phyloP scores from a whole-genome alignment of 1,284 basidiomycete species.

The Cystobasidiaceae sp. region DNA sequence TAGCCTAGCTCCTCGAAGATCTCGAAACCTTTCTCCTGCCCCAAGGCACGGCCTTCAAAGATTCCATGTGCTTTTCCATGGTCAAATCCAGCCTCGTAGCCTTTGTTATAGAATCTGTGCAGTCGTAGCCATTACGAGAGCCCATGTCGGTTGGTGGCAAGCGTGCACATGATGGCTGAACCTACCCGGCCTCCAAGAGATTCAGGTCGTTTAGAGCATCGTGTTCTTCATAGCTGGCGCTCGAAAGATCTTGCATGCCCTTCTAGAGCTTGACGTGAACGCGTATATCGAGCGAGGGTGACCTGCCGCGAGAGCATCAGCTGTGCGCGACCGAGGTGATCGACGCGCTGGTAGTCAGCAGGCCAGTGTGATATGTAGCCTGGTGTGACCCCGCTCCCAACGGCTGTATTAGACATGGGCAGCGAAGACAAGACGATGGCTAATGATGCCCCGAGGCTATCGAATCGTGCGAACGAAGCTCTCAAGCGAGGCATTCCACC shows the following conservation, averaged over 20 bases:
- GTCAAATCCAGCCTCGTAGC: slow-evolving; percentile 68
- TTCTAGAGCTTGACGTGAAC: too few relatives aligned
- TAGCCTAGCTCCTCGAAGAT: slow-evolving; percentile 96
- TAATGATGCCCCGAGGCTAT: too few relatives aligned
- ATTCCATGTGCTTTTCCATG: slow-evolving; percentile 85
- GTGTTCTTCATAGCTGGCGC: neutral
- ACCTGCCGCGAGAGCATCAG: too few relatives aligned
- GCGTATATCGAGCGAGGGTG: too few relatives aligned
- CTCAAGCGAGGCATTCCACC: neutral
- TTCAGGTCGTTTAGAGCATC: neutral
- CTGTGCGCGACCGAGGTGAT: too few relatives aligned
- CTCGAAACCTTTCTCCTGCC: slow-evolving; percentile 85
- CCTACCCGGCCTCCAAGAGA: neutral
- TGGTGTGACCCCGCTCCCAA: too few relatives aligned
- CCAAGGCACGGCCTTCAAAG: slow-evolving; percentile 86
- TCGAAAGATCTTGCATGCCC: too few relatives aligned
- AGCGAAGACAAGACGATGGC: too few relatives aligned
- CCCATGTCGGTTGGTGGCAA: slow-evolving; percentile 35
- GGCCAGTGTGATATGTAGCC: too few relatives aligned
- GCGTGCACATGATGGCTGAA: neutral
- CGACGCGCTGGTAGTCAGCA: too few relatives aligned
- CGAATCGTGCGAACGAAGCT: neutral
- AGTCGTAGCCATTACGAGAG: neutral
- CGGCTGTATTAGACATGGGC: too few relatives aligned
- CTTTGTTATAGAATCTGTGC: slow-evolving; percentile 69